Base-by-base conservation (phyloP, 345 rosid genomes). In the Rhizophora mangle region DNA sequence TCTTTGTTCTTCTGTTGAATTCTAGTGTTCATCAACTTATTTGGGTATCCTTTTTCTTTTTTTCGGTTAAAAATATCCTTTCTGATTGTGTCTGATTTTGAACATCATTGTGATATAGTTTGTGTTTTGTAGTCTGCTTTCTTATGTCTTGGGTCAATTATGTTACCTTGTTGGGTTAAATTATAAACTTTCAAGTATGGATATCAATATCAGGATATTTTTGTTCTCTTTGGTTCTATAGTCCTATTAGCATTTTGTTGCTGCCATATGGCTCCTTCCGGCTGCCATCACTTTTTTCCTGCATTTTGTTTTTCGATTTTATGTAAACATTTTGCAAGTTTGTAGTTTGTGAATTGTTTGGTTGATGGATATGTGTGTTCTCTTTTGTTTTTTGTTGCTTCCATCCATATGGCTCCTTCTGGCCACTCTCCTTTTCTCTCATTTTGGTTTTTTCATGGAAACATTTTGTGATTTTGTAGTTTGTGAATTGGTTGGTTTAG, bases 401-500 rank as follows among this genome's bases (percentile, higher is more conserved):
- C 24, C 21, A n/a, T 54, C 58, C 58, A 54, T 11, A 54, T 10
- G 58, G 26, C 24, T 54, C 58, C 24, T 20, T 21, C 8, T 5
- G 13, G 58, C 10, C 58, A 54, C 58, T 11, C 8, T 11, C 11
- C 3, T 21, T 34, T 34, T 13, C 58, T 10, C 13, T 54, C 26
- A 8, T 54, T 54, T 54, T 6, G 24, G 24, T 6, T 54, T 54
- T 34, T 7, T 7, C 7, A 7, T 34, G 58, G 24, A 54, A 54
- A 54, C 58, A 6, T 54, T 54, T 55, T 21, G 59, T 26, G 59
- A 22, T 55, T 55, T 55, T 55, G 24, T 34, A 8, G 9, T 20
- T 64, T 54, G 43, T 43, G 11, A 43, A 56, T 6, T 20, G 26
- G 11, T 43, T 27, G 67, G 53, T 67, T 60, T 36, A 73, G 71